A percentile compares a stretch with the other conserved stretches of the same genome.
Evolutionary conservation across 140 eudicot genomes (phyloP).

Genomic region (Artemisia princeps): DNA sequence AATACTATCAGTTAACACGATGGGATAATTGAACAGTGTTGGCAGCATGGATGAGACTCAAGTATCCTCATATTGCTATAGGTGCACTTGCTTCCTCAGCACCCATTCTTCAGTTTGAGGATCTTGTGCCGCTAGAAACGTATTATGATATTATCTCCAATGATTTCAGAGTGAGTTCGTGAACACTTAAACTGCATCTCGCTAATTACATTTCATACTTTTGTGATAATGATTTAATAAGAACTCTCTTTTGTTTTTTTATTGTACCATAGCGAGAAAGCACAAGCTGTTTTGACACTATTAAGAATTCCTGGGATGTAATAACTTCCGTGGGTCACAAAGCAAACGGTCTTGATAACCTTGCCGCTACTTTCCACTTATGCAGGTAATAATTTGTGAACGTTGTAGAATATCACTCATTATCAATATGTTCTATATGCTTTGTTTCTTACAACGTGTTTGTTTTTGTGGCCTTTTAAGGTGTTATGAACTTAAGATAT

Average conservation of each 20-base stretch:
- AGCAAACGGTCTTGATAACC: conserved; percentile 48
- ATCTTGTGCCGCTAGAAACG: conserved; percentile 68
- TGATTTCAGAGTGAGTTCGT: conserved; percentile 69
- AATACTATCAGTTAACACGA: not conserved
- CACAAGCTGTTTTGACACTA: conserved; percentile 69
- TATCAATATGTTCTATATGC: not conserved
- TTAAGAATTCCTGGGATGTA: conserved; percentile 73
- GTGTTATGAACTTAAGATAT: not conserved
- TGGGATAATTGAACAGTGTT: conserved; percentile 44
- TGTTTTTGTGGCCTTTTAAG: too few relatives aligned
- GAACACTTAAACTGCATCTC: not conserved
- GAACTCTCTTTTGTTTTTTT: not conserved
- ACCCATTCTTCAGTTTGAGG: conserved; percentile 84
- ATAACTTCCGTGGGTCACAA: conserved; percentile 28
- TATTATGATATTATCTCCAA: conserved; percentile 66
- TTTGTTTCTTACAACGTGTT: not conserved
- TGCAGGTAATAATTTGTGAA: conserved; percentile 41
- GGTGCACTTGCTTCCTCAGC: conserved; percentile 96
- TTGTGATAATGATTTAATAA: not conserved
- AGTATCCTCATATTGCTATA: conserved; percentile 80
- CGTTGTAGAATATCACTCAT: not conserved
- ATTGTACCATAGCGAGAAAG: conserved; percentile 55
- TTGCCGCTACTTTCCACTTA: conserved; percentile 54
- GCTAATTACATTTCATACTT: not conserved
- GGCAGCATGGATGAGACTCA: conserved; percentile 93